Base-by-base conservation (phyloP, 2,329 filamentous ascomycete genomes). In the Knufia petricola region DNA sequence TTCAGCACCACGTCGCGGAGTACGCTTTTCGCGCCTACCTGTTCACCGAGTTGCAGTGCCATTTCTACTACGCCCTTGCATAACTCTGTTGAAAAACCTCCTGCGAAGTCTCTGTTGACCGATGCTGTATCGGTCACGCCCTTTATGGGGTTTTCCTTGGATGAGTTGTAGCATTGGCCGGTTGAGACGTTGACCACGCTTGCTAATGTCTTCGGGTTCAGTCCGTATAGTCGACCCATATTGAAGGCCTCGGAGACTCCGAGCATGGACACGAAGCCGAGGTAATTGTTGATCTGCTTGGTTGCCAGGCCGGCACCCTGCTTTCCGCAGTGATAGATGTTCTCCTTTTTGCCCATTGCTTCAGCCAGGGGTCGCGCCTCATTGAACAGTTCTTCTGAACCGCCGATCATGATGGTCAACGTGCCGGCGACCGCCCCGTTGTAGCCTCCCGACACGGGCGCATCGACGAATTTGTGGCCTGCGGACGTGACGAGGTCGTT, bases 21-120 rank as follows among this genome's bases (percentile, higher is more conserved):
- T 3, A 71, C 69, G 48, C 76, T 67, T 37, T 63, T 65, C 13
- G 73, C 68, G 0, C 72, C 76, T 3, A 78, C 69, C 13, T 69
- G 63, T 51, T 71, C 64, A n/a, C 76, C 77, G 62, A 74, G 71
- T 7, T 77, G 70, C 1, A 77, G 66, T 0, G 76, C 77, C 17
- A 81, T 59, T 1, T 66, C 64, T 50, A 81, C 73, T 55, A 81
- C 77, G 58, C 80, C 80, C 52, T 67, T 68, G 75, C 81, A 81
- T 55, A 81, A 56, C 58, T 79, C 69, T 4, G 80, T 72, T 38
- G 76, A 73, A 60, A 81, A 68, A 1, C 66, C 66, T 9, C 64
- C 64, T 47, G 67, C 62, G 45, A 68, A 68, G 12, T 59, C 63
- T 17, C 63, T 58, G 10, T 61, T 65, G 17, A 64, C 65, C 7